Conservation (phyloP, 257 asterid genomes). For the Petrea volubilis region DNA sequence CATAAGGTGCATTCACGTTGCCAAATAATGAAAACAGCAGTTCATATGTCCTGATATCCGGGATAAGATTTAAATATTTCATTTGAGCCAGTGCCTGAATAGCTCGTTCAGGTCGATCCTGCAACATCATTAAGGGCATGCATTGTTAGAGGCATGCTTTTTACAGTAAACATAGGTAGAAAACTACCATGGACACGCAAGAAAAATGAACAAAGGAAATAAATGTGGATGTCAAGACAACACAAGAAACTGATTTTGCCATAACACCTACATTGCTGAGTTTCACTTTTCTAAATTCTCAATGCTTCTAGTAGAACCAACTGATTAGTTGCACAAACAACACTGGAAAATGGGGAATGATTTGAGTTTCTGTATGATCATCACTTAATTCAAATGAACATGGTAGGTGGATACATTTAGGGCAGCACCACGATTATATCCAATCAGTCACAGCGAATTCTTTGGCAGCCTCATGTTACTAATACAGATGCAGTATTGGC, state of each 20-base stretch:
- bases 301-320: conserved; percentile 12
- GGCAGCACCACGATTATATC: not conserved
- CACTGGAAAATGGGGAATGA: not conserved
- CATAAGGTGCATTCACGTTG: conserved; percentile 76
- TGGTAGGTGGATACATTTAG: not conserved
- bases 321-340: not conserved
- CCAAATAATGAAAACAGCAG: conserved; percentile 76
- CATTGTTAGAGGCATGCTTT: not conserved
- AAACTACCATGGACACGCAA: not conserved
- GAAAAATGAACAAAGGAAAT: not conserved
- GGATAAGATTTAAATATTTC: conserved; percentile 52
- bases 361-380: conserved; percentile 1
- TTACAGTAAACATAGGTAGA: not conserved
- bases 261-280: not conserved
- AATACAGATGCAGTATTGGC: conserved; percentile 21
- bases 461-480: not conserved
- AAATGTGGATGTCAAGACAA: not conserved
- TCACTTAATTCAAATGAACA: not conserved
- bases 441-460: conserved; percentile 1
- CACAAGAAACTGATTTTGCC: not conserved
- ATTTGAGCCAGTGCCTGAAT: conserved; percentile 56
- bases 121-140: conserved; percentile 39
- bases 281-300: not conserved
- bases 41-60: conserved; percentile 77
- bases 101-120: conserved; percentile 89